A percentile compares a stretch with the other conserved stretches of the same genome.
Conservation (phyloP, 2,329 filamentous ascomycete genomes). For the Sclerotinia minor region DNA sequence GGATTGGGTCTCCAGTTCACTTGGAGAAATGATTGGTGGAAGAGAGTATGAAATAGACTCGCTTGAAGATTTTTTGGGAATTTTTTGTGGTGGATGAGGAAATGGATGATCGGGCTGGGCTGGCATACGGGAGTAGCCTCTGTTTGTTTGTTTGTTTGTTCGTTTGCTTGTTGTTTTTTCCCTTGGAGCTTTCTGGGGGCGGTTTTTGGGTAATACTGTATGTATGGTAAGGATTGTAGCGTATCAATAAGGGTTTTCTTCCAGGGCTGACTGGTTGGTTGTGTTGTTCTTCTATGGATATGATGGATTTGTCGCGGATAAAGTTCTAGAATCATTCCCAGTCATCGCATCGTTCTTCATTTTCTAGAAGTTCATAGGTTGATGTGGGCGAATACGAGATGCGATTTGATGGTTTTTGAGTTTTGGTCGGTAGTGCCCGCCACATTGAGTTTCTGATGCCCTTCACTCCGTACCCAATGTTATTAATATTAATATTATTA, state of each 20-base stretch:
- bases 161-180: too few species aligned
- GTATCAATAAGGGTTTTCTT: not conserved
- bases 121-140: too few species aligned
- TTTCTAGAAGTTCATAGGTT: slow-evolving; percentile 1
- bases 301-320: not conserved
- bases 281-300: not conserved
- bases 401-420: not conserved
- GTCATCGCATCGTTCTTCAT: not conserved
- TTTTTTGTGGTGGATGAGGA: not conserved
- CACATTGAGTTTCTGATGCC: not conserved
- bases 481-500: not conserved
- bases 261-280: not conserved
- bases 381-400: not conserved
- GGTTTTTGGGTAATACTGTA: not conserved
- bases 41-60: not conserved
- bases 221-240: slow-evolving; percentile 2
- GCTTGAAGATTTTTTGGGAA: slow-evolving; percentile 5
- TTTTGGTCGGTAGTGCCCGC: not conserved
- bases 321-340: slow-evolving; percentile 6
- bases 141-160: too few species aligned
- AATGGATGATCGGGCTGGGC: slow-evolving; percentile 7
- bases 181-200: not conserved
- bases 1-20: not conserved
- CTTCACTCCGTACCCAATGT: too few species aligned
- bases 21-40: not conserved